These are phyloP conservation scores for Aspergillus pseudoterreus DNA, from an alignment of 2,329 filamentous ascomycete genomes.

Conservation along the genomic window DNA sequence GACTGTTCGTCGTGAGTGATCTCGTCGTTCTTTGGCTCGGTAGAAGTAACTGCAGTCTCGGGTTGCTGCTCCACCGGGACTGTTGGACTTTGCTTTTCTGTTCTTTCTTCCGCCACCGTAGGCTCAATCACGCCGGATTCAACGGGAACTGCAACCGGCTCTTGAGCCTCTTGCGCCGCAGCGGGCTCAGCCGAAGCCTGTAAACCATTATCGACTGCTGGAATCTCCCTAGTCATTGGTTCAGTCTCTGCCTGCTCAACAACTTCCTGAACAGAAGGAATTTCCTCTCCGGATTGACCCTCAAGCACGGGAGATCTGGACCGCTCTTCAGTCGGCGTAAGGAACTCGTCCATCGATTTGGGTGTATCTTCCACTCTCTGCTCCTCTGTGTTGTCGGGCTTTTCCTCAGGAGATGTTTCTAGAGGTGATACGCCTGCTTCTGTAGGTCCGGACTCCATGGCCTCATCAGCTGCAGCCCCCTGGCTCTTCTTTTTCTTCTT, in stretches of 20 bases:
- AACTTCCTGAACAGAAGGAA: not conserved
- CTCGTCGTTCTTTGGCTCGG: not conserved
- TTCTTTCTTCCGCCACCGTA: not conserved
- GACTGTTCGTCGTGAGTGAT: not conserved
- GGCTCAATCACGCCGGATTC: not conserved
- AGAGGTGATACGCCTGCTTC: too few species aligned
- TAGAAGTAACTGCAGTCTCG: not conserved
- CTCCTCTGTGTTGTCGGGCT: not conserved
- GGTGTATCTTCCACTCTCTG: slow-evolving; percentile 1
- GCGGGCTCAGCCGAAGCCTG: not conserved
- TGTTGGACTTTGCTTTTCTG: not conserved
- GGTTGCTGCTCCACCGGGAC: not conserved
- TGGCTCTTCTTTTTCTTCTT: slow-evolving; percentile 22
- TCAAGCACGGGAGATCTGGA: not conserved
- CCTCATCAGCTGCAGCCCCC: slow-evolving; percentile 6
- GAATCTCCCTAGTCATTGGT: not conserved
- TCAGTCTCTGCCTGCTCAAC: not conserved
- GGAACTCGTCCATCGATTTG: not conserved
- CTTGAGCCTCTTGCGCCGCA: not conserved
- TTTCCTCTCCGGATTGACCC: not conserved
- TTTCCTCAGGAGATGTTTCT: too few species aligned
- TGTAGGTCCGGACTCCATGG: not conserved
- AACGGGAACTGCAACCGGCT: not conserved
- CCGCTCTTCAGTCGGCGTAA: not conserved
- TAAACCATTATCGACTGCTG: not conserved